Evolutionary conservation across 441 rosid genomes (phyloP), one percentile per base, ranked within the genome.

Genomic region (Melastoma candidum): DNA sequence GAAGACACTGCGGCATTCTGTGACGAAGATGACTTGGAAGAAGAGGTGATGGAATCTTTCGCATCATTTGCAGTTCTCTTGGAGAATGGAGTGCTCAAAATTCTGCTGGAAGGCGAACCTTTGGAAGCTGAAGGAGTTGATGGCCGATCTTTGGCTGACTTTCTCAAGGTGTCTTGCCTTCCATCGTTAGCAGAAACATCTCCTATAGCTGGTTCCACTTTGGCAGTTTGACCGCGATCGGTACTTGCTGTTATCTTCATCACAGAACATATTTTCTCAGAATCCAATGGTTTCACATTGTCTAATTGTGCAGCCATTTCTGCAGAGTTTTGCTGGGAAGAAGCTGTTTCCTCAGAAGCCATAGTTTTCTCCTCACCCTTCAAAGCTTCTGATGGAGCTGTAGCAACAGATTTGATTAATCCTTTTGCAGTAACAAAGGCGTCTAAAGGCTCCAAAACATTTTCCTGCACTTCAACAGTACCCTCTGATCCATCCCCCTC

Each of bases 1-100:
- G 56, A 51, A 36, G 39, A 36, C 17, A 53, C 51, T 22, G 39
- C 41, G 4, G 54, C 44, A 47, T 54, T 62, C 48, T 62, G 60
- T 11, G 54, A 44, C 1, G 53, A 43, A 48, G 66, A 54, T 32
- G 54, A 48, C 49, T 62, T 62, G 14, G 50, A 62, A 43, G 26
- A 47, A 58, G 59, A 53, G 26, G 49, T 12, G 12, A 32, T 44
- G 12, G 54, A 26, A 43, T 48, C 66, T 44, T 62, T 62, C 1
- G 46, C 25, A 11, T 54, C 53, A 26, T 48, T 54, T 12, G 50
- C 59, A 54, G 58, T 54, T 32, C 54, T 26, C 43, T 49, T 62
- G 32, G 59, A 49, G 5, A 27, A 54, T 36, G 59, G 48, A 47
- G 66, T 43, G 26, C 48, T 53, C 32, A 55, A 55, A 26, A 17